Conservation (phyloP, 371 early-diverging fungal species). For the Mycotypha africana region DNA sequence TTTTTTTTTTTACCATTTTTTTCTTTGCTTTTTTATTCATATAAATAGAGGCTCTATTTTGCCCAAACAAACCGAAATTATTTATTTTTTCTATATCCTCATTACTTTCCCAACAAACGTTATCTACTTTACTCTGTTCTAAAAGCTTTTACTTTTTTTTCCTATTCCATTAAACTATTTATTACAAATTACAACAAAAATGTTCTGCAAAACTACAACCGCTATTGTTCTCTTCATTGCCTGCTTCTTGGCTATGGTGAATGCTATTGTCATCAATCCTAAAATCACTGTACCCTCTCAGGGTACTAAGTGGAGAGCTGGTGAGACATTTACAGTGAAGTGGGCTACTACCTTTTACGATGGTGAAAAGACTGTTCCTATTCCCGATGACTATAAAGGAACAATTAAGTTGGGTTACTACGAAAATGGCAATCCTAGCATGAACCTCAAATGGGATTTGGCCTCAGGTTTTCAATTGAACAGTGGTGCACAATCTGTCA, state of each 20-base stretch:
- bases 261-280: conserved; percentile 21
- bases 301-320: conserved; percentile 25
- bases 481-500: conserved; percentile 20
- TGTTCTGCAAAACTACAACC: conserved; percentile 10
- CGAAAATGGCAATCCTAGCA: conserved; percentile 20
- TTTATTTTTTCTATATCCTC: no score
- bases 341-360: conserved; percentile 18
- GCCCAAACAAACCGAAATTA: no score
- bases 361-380: conserved; percentile 7
- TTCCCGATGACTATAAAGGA: conserved; percentile 20
- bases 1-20: no score
- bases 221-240: conserved; percentile 8
- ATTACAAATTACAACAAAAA: no score
- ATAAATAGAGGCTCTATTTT: no score
- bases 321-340: conserved; percentile 12
- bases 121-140: no score
- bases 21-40: no score
- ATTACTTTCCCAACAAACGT: no score
- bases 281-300: conserved; percentile 12
- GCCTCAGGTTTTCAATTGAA: conserved; percentile 28
- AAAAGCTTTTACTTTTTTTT: no score
- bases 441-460: conserved; percentile 30
- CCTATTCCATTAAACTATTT: no score
- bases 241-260: conserved; percentile 6
- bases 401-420: conserved; percentile 31